These are phyloP conservation scores for Ustilago shanxiensis DNA, from an alignment of 1,284 basidiomycete genomes.

Conservation along the genomic window DNA sequence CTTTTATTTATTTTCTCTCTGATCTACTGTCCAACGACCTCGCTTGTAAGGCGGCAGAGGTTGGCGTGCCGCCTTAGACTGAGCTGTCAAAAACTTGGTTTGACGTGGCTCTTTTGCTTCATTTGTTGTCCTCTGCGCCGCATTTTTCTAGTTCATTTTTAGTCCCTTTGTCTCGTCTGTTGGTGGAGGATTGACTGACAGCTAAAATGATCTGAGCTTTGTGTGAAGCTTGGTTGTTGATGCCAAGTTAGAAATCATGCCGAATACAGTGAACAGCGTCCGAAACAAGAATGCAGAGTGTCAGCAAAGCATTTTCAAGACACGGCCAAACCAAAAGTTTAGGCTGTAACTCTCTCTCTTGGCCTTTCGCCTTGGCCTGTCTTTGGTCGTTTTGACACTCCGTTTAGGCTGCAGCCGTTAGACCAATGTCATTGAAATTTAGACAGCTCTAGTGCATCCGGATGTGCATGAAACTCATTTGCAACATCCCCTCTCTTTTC, in stretches of 20 bases:
- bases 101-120: not conserved
- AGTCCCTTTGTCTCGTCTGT: not conserved
- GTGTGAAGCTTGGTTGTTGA: too few relatives aligned
- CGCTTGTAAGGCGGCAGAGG: not conserved
- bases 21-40: not conserved
- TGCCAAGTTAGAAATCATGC: not conserved
- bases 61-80: not conserved
- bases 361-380: conserved; percentile 23
- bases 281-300: not conserved
- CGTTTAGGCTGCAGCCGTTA: not conserved
- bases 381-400: conserved; percentile 11
- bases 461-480: not conserved
- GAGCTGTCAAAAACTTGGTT: conserved; percentile 7
- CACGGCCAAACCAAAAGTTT: not conserved
- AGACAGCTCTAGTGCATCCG: not conserved
- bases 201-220: too few relatives aligned
- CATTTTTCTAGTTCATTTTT: not conserved
- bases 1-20: not conserved
- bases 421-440: not conserved
- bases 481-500: not conserved
- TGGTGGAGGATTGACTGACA: not conserved
- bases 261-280: not conserved
- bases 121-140: not conserved
- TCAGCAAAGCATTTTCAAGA: not conserved
- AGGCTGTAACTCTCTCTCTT: conserved; percentile 1